phyloP scores from a whole-genome alignment of 2,329 filamentous ascomycete species.

The Tolypocladium ovalisporum region DNA sequence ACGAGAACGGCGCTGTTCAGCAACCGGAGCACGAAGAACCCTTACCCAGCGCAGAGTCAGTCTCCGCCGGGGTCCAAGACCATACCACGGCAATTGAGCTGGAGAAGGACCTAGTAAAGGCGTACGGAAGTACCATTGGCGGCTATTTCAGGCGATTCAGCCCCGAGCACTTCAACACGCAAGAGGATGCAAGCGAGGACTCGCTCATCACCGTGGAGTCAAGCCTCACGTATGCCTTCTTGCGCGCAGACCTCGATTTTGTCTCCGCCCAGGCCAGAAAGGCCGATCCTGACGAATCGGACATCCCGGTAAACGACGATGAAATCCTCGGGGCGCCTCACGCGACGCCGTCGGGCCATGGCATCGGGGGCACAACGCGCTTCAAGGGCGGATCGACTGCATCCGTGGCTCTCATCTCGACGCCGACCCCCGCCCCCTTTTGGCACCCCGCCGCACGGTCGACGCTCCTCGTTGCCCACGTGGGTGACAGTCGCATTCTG shows the following conservation, averaged over 20 bases:
- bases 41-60: constrained; percentile 27
- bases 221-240: constrained; percentile 82
- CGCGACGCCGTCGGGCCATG: constrained; percentile 41
- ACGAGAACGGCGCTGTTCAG: constrained; percentile 20
- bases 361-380: constrained; percentile 62
- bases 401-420: constrained; percentile 82
- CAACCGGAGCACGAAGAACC: constrained; percentile 24
- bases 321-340: constrained; percentile 63
- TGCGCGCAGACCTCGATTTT: constrained; percentile 91
- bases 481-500: constrained; percentile 85
- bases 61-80: constrained; percentile 41
- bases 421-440: constrained; percentile 81
- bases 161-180: constrained; percentile 59
- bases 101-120: constrained; percentile 58
- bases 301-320: constrained; percentile 72
- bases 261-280: constrained; percentile 80
- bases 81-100: constrained; percentile 53
- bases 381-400: constrained; percentile 94
- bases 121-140: constrained; percentile 77
- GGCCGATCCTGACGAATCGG: constrained; percentile 61
- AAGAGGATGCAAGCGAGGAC: constrained; percentile 17
- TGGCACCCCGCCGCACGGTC: constrained; percentile 86
- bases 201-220: constrained; percentile 55
- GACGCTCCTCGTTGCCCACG: constrained; percentile 77
- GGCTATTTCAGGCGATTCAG: constrained; percentile 91